These are phyloP conservation scores for Poa pratensis DNA, from an alignment of 176 grass and related monocot species.

Conservation along the genomic window DNA sequence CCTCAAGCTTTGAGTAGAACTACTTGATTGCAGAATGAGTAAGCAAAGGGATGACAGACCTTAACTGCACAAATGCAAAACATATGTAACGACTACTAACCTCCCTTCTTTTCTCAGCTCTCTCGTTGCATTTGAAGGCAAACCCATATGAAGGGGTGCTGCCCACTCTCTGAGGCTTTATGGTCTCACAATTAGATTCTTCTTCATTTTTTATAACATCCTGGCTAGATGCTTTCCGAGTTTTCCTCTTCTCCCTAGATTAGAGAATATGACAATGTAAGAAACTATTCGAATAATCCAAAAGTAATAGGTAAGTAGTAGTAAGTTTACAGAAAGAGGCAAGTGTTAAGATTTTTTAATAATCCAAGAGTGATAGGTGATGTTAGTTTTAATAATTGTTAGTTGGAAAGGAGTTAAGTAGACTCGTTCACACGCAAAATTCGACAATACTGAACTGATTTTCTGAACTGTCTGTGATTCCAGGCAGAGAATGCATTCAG, in stretches of 20 bases:
- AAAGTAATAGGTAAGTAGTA: background rate
- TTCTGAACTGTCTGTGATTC: background rate
- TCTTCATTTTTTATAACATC: constrained; percentile 45
- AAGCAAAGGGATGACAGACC: constrained; percentile 30
- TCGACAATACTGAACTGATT: background rate
- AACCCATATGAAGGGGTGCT: constrained; percentile 59
- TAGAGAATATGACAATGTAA: constrained; percentile 20
- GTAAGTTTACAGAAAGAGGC: background rate
- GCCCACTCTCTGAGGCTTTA: constrained; percentile 51
- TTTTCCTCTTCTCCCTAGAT: constrained; percentile 60
- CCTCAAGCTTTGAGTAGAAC: constrained; percentile 75
- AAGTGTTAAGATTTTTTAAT: background rate
- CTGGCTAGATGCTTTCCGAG: constrained; percentile 46
- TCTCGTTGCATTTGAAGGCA: constrained; percentile 72
- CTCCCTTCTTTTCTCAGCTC: constrained; percentile 75
- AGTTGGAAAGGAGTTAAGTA: background rate
- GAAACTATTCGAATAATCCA: constrained; percentile 11
- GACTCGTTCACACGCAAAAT: background rate
- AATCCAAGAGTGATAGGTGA: background rate
- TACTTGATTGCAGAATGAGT: constrained; percentile 44
- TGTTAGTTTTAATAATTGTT: background rate
- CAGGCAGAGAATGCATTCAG: background rate
- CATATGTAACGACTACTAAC: constrained; percentile 36
- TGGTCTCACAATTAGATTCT: constrained; percentile 41
- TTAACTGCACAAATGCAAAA: constrained; percentile 33